A percentile compares a stretch with the other conserved stretches of the same genome.
Evolutionary conservation across 2,329 filamentous ascomycete species (phyloP).

Genomic region (Aspergillus novofumigatus): DNA sequence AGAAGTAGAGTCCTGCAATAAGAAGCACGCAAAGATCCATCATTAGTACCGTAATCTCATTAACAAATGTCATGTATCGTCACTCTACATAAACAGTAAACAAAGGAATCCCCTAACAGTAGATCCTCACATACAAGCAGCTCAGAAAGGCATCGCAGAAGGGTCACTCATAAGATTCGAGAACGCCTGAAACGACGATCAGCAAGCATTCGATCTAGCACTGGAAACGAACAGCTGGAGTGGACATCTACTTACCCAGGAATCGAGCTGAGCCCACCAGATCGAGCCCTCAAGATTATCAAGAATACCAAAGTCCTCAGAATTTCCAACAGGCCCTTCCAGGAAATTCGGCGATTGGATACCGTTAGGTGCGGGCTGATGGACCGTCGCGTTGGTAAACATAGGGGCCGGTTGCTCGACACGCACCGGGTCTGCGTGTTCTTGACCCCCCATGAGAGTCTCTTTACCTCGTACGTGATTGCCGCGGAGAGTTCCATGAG

Average conservation of each 20-base stretch:
- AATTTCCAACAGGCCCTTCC: constrained; percentile 13
- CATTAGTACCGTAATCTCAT: neutral
- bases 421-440: neutral
- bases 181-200: constrained; percentile 25
- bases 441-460: constrained; percentile 2
- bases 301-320: constrained; percentile 26
- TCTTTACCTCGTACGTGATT: constrained; percentile 1
- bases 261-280: constrained; percentile 38
- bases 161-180: constrained; percentile 30
- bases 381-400: constrained; percentile 12
- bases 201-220: constrained; percentile 1
- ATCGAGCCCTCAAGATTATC: constrained; percentile 35
- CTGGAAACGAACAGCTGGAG: neutral
- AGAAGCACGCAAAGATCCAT: neutral
- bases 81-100: neutral
- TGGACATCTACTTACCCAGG: constrained; percentile 27
- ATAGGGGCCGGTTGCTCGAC: constrained; percentile 8
- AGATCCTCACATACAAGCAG: too few relatives aligned
- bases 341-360: constrained; percentile 19
- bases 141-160: constrained; percentile 21
- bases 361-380: constrained; percentile 12
- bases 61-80: neutral
- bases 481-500: neutral
- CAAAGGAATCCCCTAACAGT: too few relatives aligned
- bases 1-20: too few relatives aligned